phyloP scores from a whole-genome alignment of 2,329 filamentous ascomycete species.

The Calcarisporium arbuscula region DNA sequence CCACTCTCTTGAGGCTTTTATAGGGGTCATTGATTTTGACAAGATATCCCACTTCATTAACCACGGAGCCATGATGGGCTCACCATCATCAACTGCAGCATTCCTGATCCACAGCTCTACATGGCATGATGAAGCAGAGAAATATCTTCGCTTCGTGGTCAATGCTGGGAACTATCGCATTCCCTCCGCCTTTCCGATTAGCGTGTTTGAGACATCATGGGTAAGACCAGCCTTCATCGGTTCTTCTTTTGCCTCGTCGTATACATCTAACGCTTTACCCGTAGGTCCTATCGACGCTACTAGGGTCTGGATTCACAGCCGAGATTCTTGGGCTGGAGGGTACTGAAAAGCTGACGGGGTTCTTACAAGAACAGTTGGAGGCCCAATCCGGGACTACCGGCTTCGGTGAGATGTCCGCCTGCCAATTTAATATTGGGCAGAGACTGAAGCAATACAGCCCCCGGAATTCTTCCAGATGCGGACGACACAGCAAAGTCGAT shows the following conservation, averaged over 20 bases:
- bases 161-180: conserved; percentile 6
- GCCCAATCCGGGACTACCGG: too few species aligned
- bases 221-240: conserved; percentile 2
- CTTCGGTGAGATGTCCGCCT: not conserved
- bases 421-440: too few species aligned
- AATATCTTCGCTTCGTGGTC: conserved; percentile 10
- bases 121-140: conserved; percentile 13
- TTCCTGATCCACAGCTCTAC: conserved; percentile 10
- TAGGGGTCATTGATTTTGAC: conserved; percentile 13
- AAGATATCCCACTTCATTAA: conserved; percentile 7
- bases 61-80: conserved; percentile 14
- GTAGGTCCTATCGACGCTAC: conserved; percentile 1
- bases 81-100: conserved; percentile 14
- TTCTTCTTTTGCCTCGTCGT: too few species aligned
- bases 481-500: conserved; percentile 14
- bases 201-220: conserved; percentile 9
- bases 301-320: not conserved
- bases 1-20: conserved; percentile 14
- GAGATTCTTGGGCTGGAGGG: too few species aligned
- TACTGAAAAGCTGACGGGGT: too few species aligned
- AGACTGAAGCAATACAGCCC: conserved; percentile 1
- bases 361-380: too few species aligned
- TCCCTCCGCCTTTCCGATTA: conserved; percentile 10
- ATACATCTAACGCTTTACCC: too few species aligned
- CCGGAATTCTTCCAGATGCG: conserved; percentile 7